phyloP scores from a whole-genome alignment of 1,139 yeast genomes.

The Wickerhamomyces sp. region DNA sequence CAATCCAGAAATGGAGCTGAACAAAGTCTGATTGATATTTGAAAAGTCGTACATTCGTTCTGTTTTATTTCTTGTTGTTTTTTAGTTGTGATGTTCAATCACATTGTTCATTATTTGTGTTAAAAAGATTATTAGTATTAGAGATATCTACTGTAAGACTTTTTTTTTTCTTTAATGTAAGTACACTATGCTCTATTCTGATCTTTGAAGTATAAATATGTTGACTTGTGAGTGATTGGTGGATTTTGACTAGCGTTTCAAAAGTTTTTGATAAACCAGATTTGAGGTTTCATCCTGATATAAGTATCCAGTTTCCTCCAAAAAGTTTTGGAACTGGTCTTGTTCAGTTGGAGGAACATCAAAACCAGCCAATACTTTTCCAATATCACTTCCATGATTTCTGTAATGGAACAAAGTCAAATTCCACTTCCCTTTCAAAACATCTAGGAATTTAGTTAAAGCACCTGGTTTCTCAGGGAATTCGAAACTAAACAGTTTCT shows the following conservation, averaged over 20 bases:
- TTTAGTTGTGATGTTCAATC: too few relatives aligned
- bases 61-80: too few relatives aligned
- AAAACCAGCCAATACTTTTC: slow-evolving; percentile 86
- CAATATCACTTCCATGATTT: slow-evolving; percentile 94
- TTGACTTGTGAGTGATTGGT: not conserved
- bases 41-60: not conserved
- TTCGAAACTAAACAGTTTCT: slow-evolving; percentile 77
- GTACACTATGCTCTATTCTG: not conserved
- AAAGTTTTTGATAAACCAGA: slow-evolving; percentile 72
- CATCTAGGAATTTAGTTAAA: slow-evolving; percentile 66
- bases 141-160: too few relatives aligned
- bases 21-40: slow-evolving; percentile 24
- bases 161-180: not conserved
- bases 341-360: slow-evolving; percentile 72
- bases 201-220: not conserved
- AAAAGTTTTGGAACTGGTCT: slow-evolving; percentile 59
- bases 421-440: slow-evolving; percentile 79
- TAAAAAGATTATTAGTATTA: too few relatives aligned
- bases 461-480: slow-evolving; percentile 99
- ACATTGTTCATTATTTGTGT: too few relatives aligned
- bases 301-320: slow-evolving; percentile 69
- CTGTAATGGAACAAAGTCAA: slow-evolving; percentile 92
- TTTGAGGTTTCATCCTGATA: slow-evolving; percentile 82
- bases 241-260: slow-evolving; percentile 30
- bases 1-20: slow-evolving; percentile 31